Base-by-base conservation (phyloP, 176 grass and related monocot genomes). In the Themeda triandra region DNA sequence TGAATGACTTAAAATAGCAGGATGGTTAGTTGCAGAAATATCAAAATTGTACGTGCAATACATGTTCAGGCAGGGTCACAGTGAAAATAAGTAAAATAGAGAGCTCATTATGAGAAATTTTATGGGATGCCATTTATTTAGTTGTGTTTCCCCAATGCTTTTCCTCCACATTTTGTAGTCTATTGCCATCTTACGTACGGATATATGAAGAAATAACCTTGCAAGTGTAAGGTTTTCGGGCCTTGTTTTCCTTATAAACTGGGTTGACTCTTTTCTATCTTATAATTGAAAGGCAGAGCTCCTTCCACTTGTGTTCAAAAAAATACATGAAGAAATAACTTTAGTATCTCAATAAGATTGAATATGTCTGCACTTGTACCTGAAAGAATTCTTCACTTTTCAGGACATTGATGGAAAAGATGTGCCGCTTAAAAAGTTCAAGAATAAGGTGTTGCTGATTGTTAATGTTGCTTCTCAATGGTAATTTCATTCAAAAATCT, bases 391-490 rank as follows among this genome's bases (percentile, higher is more conserved):
- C 11, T 85, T 44, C 68, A 32, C 41, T 78, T 40, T 84, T 69
- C 84, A 99, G 96, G 93, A 99, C 82, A 96, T 96, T 39, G 96
- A 99, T 86, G 91, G 91, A 35, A 99, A 99, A 73, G 87, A 87
- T 89, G 71, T 94, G 88, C 64, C 96, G 14, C 93, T 99, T 35
- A 94, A 46, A 82, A 99, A 94, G 82, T 99, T 99, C 88, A 99
- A 99, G 90, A 88, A 91, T 24, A 96, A 92, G 82, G 86, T 69
- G 36, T 45, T 92, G 10, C 69, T 99, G 70, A 94, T 99, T 63
- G 96, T 99, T 79, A 96, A 99, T 63, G 96, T 99, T 65, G 96
- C 96, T 86, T 99, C 96, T 39, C 90, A 83, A 84, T 99, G 96
- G 96, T 99, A 94, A 90, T 66, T 82, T 90, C 6, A 46, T 53